A percentile compares a stretch with the other conserved stretches of the same genome.
Conservation (phyloP, 805 yeast species). For the Tetrapisispora namnaoensis region DNA sequence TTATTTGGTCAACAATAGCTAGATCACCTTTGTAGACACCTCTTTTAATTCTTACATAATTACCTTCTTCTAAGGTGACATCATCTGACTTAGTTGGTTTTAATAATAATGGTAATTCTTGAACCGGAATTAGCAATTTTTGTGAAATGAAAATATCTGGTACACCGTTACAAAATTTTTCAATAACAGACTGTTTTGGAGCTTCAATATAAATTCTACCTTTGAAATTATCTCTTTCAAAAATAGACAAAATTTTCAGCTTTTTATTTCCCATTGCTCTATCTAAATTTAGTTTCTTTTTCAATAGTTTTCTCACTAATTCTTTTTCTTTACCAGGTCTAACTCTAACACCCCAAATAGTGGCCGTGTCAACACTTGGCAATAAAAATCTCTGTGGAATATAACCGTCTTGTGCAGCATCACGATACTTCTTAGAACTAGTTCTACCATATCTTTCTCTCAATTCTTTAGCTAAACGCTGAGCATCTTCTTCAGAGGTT, state of each 20-base stretch:
- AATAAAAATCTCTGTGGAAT: conserved; percentile 88
- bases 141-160: conserved; percentile 71
- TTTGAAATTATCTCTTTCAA: conserved; percentile 86
- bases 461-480: conserved; percentile 81
- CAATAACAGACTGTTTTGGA: conserved; percentile 83
- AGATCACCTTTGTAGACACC: conserved; percentile 90
- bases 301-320: conserved; percentile 70
- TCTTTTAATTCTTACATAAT: conserved; percentile 80
- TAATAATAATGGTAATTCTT: conserved; percentile 86
- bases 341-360: conserved; percentile 91
- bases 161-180: conserved; percentile 78
- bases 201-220: conserved; percentile 95
- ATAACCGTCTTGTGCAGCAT: conserved; percentile 65
- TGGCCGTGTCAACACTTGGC: conserved; percentile 94
- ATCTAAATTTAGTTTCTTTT: conserved; percentile 71
- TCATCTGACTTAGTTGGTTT: conserved; percentile 85
- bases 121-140: conserved; percentile 84
- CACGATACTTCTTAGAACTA: conserved; percentile 64
- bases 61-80: conserved; percentile 81
- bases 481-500: conserved; percentile 90
- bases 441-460: conserved; percentile 88
- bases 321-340: conserved; percentile 91
- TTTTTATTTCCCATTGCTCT: conserved; percentile 55
- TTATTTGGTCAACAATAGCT: conserved; percentile 84
- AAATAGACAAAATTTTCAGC: conserved; percentile 78